phyloP scores from a whole-genome alignment of 306 rosid genomes.

The Pterocarpus macrocarpus region DNA sequence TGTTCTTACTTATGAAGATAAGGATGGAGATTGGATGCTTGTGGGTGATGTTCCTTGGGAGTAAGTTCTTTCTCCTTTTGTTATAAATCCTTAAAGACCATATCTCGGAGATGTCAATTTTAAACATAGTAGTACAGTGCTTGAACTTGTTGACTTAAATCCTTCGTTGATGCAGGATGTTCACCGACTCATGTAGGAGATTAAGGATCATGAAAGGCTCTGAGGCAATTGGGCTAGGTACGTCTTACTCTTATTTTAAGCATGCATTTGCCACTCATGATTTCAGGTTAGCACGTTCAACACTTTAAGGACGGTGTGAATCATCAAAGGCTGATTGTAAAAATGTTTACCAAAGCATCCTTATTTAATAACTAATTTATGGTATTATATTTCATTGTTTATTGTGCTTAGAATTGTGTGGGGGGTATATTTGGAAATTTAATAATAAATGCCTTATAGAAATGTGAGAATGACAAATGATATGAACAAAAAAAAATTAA shows the following conservation, averaged over 20 bases:
- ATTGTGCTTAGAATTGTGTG: too few species aligned
- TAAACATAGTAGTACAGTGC: conserved; percentile 11
- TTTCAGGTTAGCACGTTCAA: too few species aligned
- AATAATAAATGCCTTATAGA: too few species aligned
- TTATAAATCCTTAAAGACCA: conserved; percentile 32
- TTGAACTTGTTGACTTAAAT: conserved; percentile 26
- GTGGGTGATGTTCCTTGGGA: conserved; percentile 99
- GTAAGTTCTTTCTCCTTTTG: conserved; percentile 59
- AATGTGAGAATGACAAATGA: too few species aligned
- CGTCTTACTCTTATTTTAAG: conserved; percentile 19
- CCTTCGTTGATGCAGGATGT: conserved; percentile 70
- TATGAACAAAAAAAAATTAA: too few species aligned
- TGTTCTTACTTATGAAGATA: conserved; percentile 93
- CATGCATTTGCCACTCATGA: not conserved
- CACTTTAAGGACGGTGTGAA: too few species aligned
- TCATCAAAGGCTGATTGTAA: too few species aligned
- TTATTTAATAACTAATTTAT: too few species aligned
- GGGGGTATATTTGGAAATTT: too few species aligned
- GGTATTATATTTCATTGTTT: too few species aligned
- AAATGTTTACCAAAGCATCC: too few species aligned
- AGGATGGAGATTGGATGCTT: conserved; percentile 99
- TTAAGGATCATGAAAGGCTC: conserved; percentile 94
- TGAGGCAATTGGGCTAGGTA: conserved; percentile 93
- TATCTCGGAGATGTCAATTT: not conserved
- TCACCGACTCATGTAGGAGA: conserved; percentile 78